phyloP scores from a whole-genome alignment of 345 rosid genomes.

The Garcia nutans region DNA sequence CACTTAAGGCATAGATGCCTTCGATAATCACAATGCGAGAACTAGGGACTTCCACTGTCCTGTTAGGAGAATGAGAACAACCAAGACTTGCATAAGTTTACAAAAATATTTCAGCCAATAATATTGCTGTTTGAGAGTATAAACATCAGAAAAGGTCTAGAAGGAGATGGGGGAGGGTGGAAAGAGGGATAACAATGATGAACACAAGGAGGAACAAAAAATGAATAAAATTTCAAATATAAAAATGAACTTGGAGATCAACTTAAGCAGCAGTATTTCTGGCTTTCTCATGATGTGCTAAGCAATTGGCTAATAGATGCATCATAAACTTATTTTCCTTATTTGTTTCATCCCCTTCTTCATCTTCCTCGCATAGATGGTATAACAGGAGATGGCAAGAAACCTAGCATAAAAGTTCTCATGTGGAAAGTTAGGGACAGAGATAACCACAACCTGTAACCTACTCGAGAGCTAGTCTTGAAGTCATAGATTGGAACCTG shows the following conservation, averaged over 20 bases:
- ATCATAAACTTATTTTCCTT: slow-evolving; percentile 1
- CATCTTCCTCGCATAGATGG: background rate
- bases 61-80: slow-evolving; percentile 35
- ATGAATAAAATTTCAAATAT: background rate
- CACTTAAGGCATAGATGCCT: slow-evolving; percentile 94
- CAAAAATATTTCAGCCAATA: background rate
- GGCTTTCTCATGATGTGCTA: background rate
- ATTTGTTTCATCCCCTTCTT: background rate
- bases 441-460: slow-evolving; percentile 62
- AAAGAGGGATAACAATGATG: background rate
- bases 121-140: background rate
- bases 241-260: background rate
- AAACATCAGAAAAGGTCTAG: too few species aligned
- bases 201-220: background rate
- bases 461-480: slow-evolving; percentile 86
- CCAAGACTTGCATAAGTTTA: slow-evolving; percentile 17
- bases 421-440: slow-evolving; percentile 9
- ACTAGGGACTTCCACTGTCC: slow-evolving; percentile 88
- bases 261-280: background rate
- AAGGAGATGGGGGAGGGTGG: too few species aligned
- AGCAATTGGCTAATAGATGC: background rate
- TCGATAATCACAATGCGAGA: slow-evolving; percentile 91
- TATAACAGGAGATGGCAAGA: slow-evolving; percentile 11
- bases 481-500: slow-evolving; percentile 92
- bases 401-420: slow-evolving; percentile 1